Evolutionary conservation across 148 eudicot species (phyloP), one percentile per base, ranked within the genome.

Genomic region (Rhododendron griersonianum): DNA sequence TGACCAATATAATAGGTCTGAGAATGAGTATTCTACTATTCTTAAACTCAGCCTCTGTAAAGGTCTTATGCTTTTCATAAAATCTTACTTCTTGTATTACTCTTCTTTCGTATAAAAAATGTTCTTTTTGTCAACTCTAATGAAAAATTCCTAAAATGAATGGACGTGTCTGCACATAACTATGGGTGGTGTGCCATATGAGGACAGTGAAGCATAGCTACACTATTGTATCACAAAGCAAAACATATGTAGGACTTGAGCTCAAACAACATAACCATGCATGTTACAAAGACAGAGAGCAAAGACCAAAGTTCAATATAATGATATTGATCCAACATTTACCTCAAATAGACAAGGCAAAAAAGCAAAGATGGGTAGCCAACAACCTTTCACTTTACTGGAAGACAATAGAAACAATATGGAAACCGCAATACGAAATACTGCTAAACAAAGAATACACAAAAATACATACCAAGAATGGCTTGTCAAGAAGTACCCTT

Each of bases 401-500:
- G 37, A 79, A 44, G 25, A 39, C 14, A 77, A 33, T 10, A 85
- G 65, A 65, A 79, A 33, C 55, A 28, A 69, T 25, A 13, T 61
- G 39, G 78, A 81, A 50, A 37, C 44, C 59, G 53, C 13, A 81
- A 4, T n/a, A 10, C 2, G 41, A 81, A 75, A 67, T 80, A 41
- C 45, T 74, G 23, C 53, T 13, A 33, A 65, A 37, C 0, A 83
- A 83, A 6, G 15, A 33, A 2, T 48, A 15, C 3, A 7, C 5
- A 59, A 41, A 55, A 18, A 47, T 50, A 89, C 86, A n/a, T 92
- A 93, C 94, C 91, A 84, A 81, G 76, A 63, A 86, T 28, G 59
- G 82, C 78, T 84, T 87, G 67, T 85, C 57, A 85, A 85, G 88
- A 48, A 57, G 86, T 86, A 41, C 76, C 88, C 88, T 95, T 95